A percentile compares a stretch with the other conserved stretches of the same genome.
Conservation (phyloP, 2,329 filamentous ascomycete genomes). For the Calonectria multiphialidica region DNA sequence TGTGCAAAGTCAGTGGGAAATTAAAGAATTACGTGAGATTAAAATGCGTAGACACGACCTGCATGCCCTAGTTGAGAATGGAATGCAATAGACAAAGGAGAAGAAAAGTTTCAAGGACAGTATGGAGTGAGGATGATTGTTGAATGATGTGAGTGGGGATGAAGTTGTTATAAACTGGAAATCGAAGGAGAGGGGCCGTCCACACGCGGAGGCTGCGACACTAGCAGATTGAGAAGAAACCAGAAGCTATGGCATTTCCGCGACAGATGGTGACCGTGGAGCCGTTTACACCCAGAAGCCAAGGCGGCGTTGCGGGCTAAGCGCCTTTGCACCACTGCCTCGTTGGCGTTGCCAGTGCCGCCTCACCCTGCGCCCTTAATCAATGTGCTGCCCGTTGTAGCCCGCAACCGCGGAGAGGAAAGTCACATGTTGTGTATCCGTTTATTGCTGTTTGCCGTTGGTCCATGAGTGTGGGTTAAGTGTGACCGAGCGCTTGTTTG, state of each 20-base stretch:
- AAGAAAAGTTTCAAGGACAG: not conserved
- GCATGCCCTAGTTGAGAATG: not conserved
- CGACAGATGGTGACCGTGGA: not conserved
- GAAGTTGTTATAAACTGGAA: not conserved
- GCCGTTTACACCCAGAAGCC: not conserved
- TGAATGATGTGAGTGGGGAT: not conserved
- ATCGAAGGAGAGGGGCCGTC: not conserved
- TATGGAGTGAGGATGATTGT: not conserved
- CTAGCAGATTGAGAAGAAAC: not conserved
- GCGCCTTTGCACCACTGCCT: not conserved
- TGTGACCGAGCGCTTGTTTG: not conserved
- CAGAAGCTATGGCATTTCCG: not conserved
- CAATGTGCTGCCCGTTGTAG: not conserved
- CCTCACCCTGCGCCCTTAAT: not conserved
- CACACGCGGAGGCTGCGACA: not conserved
- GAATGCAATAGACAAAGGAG: not conserved
- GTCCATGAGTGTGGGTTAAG: not conserved
- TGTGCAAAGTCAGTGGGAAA: not conserved
- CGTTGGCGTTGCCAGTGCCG: no score
- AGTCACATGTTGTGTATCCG: not conserved
- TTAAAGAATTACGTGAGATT: not conserved
- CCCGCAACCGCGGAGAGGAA: not conserved
- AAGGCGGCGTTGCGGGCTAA: not conserved
- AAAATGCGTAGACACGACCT: not conserved
- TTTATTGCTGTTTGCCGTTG: not conserved